Conservation (phyloP, 352 stramenopile genomes). For the Phytophthora tentaculata region DNA sequence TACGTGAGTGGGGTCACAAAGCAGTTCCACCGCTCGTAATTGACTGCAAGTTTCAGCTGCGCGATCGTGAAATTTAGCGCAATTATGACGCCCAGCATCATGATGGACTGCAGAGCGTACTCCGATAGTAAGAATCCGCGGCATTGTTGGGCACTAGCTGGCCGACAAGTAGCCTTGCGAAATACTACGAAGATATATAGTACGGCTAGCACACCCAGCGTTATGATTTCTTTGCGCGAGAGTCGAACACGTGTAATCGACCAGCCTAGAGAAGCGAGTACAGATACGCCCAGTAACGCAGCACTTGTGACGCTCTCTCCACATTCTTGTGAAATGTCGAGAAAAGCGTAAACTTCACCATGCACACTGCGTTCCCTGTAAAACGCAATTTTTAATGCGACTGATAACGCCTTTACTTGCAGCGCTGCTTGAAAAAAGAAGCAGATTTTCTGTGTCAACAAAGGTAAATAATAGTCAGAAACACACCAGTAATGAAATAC, state of each 20-base stretch:
- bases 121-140: constrained; percentile 70
- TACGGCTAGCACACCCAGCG: constrained; percentile 44
- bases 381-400: constrained; percentile 58
- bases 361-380: constrained; percentile 51
- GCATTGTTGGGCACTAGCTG: constrained; percentile 45
- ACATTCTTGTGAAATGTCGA: constrained; percentile 42
- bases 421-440: constrained; percentile 57
- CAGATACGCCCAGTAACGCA: constrained; percentile 49
- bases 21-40: constrained; percentile 34
- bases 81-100: constrained; percentile 70
- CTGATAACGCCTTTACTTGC: constrained; percentile 60
- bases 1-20: too few relatives aligned
- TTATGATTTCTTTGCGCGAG: constrained; percentile 42
- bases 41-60: constrained; percentile 52
- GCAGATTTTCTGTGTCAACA: constrained; percentile 50
- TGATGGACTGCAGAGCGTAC: constrained; percentile 68
- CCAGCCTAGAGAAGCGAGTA: constrained; percentile 67
- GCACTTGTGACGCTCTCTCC: constrained; percentile 37
- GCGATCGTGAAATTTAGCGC: constrained; percentile 75
- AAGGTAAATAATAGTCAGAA: background rate
- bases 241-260: constrained; percentile 62
- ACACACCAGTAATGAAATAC: background rate
- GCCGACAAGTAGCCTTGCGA: constrained; percentile 54
- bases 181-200: constrained; percentile 51
- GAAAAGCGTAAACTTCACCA: constrained; percentile 34